These are phyloP conservation scores for Radiomyces spectabilis DNA, from an alignment of 192 early-diverging fungal genomes.

Conservation along the genomic window DNA sequence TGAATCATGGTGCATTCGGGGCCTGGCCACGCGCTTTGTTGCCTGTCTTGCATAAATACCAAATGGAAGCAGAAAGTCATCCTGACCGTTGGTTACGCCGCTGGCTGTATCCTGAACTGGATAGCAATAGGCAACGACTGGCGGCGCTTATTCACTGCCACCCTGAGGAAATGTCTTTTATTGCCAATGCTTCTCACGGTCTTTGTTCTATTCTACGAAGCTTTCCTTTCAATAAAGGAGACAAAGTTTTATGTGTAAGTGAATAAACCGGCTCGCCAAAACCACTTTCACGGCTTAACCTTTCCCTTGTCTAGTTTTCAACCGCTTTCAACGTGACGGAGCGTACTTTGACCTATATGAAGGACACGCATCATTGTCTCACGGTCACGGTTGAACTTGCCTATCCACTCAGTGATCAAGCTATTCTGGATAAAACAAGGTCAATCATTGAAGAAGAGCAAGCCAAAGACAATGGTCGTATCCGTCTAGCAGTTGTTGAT, in stretches of 20 bases:
- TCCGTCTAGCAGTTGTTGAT: constrained; percentile 45
- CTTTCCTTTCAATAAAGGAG: constrained; percentile 30
- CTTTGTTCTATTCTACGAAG: constrained; percentile 47
- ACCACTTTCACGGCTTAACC: background rate
- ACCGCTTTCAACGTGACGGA: constrained; percentile 47
- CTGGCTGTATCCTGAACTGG: constrained; percentile 23
- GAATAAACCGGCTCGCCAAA: background rate
- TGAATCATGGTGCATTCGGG: constrained; percentile 66
- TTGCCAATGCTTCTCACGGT: constrained; percentile 49
- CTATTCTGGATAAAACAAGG: constrained; percentile 16
- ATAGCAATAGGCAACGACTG: constrained; percentile 24
- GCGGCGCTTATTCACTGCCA: constrained; percentile 40
- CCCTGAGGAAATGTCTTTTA: constrained; percentile 45
- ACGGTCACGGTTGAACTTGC: constrained; percentile 33
- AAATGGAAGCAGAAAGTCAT: constrained; percentile 22
- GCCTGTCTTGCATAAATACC: constrained; percentile 11
- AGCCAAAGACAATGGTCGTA: constrained; percentile 9
- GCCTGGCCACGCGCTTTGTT: constrained; percentile 18
- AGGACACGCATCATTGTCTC: constrained; percentile 29
- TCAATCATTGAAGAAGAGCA: constrained; percentile 13
- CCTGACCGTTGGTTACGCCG: constrained; percentile 47
- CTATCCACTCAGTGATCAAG: constrained; percentile 40
- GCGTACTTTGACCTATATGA: constrained; percentile 36
- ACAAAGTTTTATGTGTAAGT: constrained; percentile 27
- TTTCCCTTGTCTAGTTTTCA: constrained; percentile 24